Base-by-base conservation (phyloP, 768 basidiomycete species). In the Lactarius tabidus region DNA sequence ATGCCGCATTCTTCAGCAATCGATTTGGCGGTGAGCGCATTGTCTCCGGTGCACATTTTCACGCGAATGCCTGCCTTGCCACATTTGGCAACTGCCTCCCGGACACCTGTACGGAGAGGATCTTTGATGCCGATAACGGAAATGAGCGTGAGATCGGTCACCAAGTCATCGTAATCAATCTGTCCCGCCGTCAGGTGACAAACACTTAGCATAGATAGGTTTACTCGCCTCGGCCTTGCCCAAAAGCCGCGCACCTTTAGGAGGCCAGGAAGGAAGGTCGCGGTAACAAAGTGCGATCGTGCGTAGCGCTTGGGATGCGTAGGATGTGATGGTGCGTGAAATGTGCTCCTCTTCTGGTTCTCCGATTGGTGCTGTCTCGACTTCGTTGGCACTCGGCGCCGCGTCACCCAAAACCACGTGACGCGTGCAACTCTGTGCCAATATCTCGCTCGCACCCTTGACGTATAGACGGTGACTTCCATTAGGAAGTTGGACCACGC, bases 21-120 rank as follows among this genome's bases (percentile, higher is more conserved):
- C 9, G 95, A 97, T n/a, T 94, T 86, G 57, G 92, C 93, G 0
- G 92, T 95, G 59, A 98, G 85, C 57, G 94, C 93, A 69, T 97
- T 97, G 76, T 98, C 95, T 70, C 96, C 97, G 0, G 97, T 98
- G 75, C 93, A 96, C 95, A 98, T 99, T 79, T 97, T 98, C 78
- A 98, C 88, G 26, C 83, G 81, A 15, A 99, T 95, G 66, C 96
- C 95, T 51, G 97, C 96, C 59, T 80, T 83, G 71, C 86, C 87
- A 73, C 95, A 98, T 71, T 92, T 87, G 52, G 83, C 80, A 52
- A 99, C 96, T 18, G 95, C 94, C 17, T 94, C 84, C 17, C 85
- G 85, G 33, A 98, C 97, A 73, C 95, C 94, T 0, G 85, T 82
- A 36, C 96, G 90, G 4, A 99, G 83, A 53, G 95, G 97, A 73